Conservation (phyloP, 305 asterid species). For the Andrographis paniculata region DNA sequence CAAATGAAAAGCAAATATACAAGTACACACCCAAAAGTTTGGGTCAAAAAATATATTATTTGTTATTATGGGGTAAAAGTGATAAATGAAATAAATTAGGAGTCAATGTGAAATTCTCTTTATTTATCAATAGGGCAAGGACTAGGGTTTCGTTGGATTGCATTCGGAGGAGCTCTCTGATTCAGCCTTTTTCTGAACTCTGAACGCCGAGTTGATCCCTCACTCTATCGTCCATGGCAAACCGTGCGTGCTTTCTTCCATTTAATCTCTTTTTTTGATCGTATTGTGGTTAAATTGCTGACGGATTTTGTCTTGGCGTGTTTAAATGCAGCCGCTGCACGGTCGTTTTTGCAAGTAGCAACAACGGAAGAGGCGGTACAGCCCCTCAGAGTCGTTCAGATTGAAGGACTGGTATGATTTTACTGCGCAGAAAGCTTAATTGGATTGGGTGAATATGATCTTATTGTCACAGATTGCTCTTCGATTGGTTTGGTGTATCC, state of each 20-base stretch:
- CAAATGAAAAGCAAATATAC: too few species aligned
- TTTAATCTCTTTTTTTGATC: background rate
- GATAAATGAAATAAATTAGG: too few species aligned
- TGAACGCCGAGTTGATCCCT: background rate
- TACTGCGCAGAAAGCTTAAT: background rate
- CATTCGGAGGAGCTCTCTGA: too few species aligned
- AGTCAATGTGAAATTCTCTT: too few species aligned
- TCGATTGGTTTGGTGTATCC: background rate
- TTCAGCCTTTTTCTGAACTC: too few species aligned
- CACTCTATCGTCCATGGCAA: conserved; percentile 22
- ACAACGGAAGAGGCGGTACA: conserved; percentile 74
- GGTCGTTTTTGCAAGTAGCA: conserved; percentile 89
- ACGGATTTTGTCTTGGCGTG: background rate
- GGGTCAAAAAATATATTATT: too few species aligned
- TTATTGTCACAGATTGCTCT: background rate
- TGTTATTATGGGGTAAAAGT: too few species aligned
- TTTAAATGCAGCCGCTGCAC: conserved; percentile 30
- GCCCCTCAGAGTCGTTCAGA: conserved; percentile 97
- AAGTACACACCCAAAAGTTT: too few species aligned
- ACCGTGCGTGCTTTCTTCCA: conserved; percentile 18
- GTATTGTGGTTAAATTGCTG: background rate
- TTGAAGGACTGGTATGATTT: conserved; percentile 78
- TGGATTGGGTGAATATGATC: background rate
- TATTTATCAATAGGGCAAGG: too few species aligned
- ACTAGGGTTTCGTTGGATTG: too few species aligned